phyloP scores from a whole-genome alignment of 805 yeast genomes.

The Candida suzukii region DNA sequence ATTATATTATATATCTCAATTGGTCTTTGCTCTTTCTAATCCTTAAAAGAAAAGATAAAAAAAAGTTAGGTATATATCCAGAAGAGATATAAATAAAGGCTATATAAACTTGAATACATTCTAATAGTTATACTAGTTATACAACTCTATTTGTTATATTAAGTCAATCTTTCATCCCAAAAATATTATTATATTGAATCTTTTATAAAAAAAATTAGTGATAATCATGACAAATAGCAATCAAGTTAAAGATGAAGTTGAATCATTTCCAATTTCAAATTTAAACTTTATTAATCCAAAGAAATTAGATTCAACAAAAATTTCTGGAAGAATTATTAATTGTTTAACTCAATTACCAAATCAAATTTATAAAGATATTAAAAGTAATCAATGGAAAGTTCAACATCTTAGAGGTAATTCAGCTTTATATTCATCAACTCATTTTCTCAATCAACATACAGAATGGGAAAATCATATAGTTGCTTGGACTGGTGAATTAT shows the following conservation, averaged over 20 bases:
- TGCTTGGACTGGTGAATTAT: slow-evolving; percentile 94
- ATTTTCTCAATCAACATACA: slow-evolving; percentile 53
- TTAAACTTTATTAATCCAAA: neutral
- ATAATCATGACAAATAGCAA: neutral
- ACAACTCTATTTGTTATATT: too few species aligned
- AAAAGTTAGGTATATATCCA: too few species aligned
- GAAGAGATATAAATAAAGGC: too few species aligned
- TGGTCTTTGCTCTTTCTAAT: too few species aligned
- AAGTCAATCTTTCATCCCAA: too few species aligned
- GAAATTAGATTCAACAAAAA: slow-evolving; percentile 16
- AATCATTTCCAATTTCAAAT: neutral
- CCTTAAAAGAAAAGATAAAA: too few species aligned
- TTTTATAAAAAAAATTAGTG: too few species aligned
- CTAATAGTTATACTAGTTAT: too few species aligned
- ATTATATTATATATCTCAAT: too few species aligned
- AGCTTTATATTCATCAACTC: slow-evolving; percentile 72
- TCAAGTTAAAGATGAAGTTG: neutral
- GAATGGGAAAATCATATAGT: slow-evolving; percentile 84
- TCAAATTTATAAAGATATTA: slow-evolving; percentile 39
- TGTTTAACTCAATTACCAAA: slow-evolving; percentile 66
- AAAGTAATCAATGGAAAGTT: slow-evolving; percentile 42
- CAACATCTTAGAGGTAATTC: slow-evolving; percentile 73
- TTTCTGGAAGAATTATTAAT: slow-evolving; percentile 62
- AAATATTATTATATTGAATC: too few species aligned
- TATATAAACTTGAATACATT: too few species aligned